Evolutionary conservation across 805 yeast species (phyloP).

Genomic region (Starmerella bacillaris): DNA sequence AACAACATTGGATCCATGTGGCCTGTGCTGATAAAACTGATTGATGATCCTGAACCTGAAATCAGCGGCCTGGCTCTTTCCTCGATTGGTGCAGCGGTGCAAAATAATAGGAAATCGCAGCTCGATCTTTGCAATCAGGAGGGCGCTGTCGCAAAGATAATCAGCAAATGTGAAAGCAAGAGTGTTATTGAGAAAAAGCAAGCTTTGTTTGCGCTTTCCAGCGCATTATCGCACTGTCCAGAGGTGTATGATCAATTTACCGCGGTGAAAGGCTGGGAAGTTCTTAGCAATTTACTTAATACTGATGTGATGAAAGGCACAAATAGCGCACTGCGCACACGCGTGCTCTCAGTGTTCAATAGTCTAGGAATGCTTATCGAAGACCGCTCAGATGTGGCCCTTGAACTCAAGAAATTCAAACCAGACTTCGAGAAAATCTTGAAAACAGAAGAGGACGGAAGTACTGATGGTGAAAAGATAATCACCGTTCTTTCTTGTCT

Average conservation of each 20-base stretch:
- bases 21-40: conserved; percentile 49
- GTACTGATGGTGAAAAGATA: conserved; percentile 8
- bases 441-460: conserved; percentile 3
- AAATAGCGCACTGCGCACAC: conserved; percentile 5
- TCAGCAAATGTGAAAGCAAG: conserved; percentile 19
- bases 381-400: neutral
- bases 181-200: conserved; percentile 29
- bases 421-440: conserved; percentile 1
- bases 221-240: conserved; percentile 50
- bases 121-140: conserved; percentile 31
- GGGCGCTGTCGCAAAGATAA: conserved; percentile 19
- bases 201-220: conserved; percentile 60
- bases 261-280: conserved; percentile 43
- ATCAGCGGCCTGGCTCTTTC: conserved; percentile 48
- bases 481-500: conserved; percentile 6
- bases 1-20: conserved; percentile 79
- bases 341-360: conserved; percentile 9
- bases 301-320: conserved; percentile 1
- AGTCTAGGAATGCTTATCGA: neutral
- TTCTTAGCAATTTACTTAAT: conserved; percentile 24
- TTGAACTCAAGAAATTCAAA: neutral
- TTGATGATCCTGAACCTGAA: conserved; percentile 26
- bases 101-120: conserved; percentile 69
- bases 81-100: conserved; percentile 77
- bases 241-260: conserved; percentile 40